Conservation (phyloP, 768 basidiomycete species). For the Leccinellum luteum region DNA sequence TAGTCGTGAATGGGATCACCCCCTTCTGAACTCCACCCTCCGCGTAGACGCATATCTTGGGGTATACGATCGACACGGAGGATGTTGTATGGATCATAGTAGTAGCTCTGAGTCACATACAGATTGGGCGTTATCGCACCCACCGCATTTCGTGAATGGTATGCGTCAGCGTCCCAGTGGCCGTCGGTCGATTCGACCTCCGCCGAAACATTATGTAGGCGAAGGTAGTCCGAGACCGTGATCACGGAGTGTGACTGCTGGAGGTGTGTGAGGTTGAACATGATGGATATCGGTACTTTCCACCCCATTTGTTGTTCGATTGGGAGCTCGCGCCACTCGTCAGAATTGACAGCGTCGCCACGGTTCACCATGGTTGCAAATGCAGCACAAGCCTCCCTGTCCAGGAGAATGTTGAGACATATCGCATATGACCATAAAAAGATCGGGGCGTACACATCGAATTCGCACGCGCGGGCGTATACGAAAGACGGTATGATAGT, state of each 20-base stretch:
- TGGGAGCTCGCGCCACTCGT: conserved; percentile 42
- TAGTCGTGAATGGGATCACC: conserved; percentile 12
- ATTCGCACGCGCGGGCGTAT: conserved; percentile 47
- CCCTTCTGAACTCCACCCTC: conserved; percentile 25
- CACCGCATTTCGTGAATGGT: conserved; percentile 26
- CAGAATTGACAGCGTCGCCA: conserved; percentile 36
- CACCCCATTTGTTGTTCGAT: conserved; percentile 37
- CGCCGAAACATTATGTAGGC: conserved; percentile 36
- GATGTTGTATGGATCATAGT: conserved; percentile 35
- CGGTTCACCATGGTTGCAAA: conserved; percentile 47
- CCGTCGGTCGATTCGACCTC: conserved; percentile 37
- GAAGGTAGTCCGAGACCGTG: conserved; percentile 41
- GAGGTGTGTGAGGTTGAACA: conserved; percentile 44
- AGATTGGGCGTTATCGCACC: conserved; percentile 24
- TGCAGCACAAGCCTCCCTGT: conserved; percentile 37
- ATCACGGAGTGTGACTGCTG: conserved; percentile 36
- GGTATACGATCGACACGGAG: conserved; percentile 39
- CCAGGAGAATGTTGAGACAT: background rate
- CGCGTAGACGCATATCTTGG: conserved; percentile 31
- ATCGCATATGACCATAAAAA: background rate
- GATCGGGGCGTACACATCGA: conserved; percentile 23
- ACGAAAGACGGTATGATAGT: conserved; percentile 45
- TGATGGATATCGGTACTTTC: conserved; percentile 34
- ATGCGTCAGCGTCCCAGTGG: conserved; percentile 35
- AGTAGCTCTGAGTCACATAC: conserved; percentile 35